Conservation (phyloP, 1,139 yeast species). For the Pichia norvegensis region DNA sequence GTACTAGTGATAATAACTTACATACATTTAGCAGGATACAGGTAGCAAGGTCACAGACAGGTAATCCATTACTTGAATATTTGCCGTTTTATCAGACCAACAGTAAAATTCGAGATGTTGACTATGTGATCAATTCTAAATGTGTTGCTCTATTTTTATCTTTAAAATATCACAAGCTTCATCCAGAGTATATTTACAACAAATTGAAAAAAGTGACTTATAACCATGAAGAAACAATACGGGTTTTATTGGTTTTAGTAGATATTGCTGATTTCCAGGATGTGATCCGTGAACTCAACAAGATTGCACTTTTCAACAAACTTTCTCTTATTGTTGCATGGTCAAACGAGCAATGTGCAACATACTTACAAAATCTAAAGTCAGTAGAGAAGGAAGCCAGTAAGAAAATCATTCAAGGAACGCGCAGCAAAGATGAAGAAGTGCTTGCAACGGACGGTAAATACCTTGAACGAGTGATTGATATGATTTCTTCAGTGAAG, state of each 20-base stretch:
- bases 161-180: conserved; percentile 73
- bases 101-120: conserved; percentile 42
- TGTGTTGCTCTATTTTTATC: conserved; percentile 69
- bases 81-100: conserved; percentile 44
- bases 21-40: conserved; percentile 26
- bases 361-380: conserved; percentile 52
- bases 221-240: conserved; percentile 32
- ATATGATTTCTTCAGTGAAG: conserved; percentile 40
- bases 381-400: conserved; percentile 35
- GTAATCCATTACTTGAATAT: conserved; percentile 48
- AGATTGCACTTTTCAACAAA: conserved; percentile 62
- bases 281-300: conserved; percentile 59
- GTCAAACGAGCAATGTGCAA: conserved; percentile 82
- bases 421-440: conserved; percentile 18
- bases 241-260: conserved; percentile 64
- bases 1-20: neutral
- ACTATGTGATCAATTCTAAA: conserved; percentile 59
- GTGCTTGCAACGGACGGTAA: conserved; percentile 30
- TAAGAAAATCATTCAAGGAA: conserved; percentile 23
- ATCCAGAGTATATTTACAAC: conserved; percentile 77
- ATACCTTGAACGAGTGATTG: conserved; percentile 37
- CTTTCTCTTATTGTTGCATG: conserved; percentile 70
- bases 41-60: conserved; percentile 50
- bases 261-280: conserved; percentile 75
- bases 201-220: conserved; percentile 48